These are phyloP conservation scores for Asparagopsis taxiformis DNA, from an alignment of 31 red algal genomes.

Conservation along the genomic window DNA sequence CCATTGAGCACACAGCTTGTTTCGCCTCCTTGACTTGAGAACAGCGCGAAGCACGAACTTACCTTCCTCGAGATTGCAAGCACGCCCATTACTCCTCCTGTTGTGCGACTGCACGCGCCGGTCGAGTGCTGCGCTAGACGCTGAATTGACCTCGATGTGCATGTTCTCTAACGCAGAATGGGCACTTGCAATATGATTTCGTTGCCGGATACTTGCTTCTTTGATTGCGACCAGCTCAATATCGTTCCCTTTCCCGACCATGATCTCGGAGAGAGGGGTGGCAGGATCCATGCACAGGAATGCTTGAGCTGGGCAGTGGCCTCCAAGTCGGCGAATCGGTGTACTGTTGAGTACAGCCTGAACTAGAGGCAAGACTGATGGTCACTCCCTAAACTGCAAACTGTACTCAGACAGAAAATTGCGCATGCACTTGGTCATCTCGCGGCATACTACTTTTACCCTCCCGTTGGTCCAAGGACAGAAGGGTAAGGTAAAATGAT, in stretches of 20 bases:
- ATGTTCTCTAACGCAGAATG: neutral
- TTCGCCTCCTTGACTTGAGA: neutral
- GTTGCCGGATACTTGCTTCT: neutral
- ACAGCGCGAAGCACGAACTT: neutral
- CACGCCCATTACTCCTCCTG: neutral
- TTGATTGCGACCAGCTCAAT: neutral
- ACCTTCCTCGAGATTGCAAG: neutral
- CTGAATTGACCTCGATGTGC: neutral
- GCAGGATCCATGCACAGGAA: too few species aligned
- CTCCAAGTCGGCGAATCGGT: neutral
- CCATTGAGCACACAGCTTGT: neutral
- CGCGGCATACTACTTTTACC: slow-evolving; percentile 3
- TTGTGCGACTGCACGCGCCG: neutral
- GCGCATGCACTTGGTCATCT: neutral
- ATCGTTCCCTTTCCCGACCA: neutral
- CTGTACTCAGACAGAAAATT: neutral
- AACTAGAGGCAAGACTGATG: neutral
- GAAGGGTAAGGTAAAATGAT: slow-evolving; percentile 19
- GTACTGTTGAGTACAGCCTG: slow-evolving; percentile 1
- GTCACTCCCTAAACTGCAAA: neutral
- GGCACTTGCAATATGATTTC: neutral
- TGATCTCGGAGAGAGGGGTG: neutral
- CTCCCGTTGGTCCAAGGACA: slow-evolving; percentile 10
- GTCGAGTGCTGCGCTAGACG: neutral
- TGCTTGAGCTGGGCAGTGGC: too few species aligned